Conservation (phyloP, 2,329 filamentous ascomycete species). For the Hypocrella siamensis region DNA sequence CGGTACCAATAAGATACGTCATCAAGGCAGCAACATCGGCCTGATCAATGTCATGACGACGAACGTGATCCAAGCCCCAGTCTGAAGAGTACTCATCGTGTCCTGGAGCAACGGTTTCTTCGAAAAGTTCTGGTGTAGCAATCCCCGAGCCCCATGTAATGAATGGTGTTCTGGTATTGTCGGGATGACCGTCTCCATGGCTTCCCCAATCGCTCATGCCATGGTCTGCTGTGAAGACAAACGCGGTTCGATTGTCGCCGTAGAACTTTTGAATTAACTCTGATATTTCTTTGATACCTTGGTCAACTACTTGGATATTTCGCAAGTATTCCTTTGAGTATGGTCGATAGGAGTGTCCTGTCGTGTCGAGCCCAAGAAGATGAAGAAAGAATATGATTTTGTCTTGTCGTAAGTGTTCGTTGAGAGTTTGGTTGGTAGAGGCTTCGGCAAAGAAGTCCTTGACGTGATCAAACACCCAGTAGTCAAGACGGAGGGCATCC, state of each 20-base stretch:
- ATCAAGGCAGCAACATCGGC: constrained; percentile 91
- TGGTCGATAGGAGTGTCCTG: constrained; percentile 70
- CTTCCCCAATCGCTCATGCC: constrained; percentile 99
- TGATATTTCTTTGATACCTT: constrained; percentile 74
- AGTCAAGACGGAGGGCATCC: constrained; percentile 67
- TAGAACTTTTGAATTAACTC: constrained; percentile 78
- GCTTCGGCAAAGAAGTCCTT: constrained; percentile 75
- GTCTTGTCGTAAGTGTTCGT: constrained; percentile 59
- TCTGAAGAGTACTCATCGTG: constrained; percentile 87
- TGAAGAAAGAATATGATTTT: constrained; percentile 93
- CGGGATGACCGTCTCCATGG: constrained; percentile 91
- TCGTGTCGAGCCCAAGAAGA: constrained; percentile 80
- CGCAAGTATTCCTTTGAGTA: constrained; percentile 92
- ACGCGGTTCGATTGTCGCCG: constrained; percentile 69
- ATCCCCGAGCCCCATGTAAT: constrained; percentile 90
- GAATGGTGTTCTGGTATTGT: constrained; percentile 89
- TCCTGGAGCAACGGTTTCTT: constrained; percentile 48
- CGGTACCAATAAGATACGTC: constrained; percentile 76
- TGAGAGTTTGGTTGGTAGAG: constrained; percentile 58
- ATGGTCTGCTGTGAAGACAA: constrained; percentile 93
- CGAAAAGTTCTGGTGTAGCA: constrained; percentile 49
- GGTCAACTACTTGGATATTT: constrained; percentile 88
- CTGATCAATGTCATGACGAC: constrained; percentile 81
- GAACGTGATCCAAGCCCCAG: constrained; percentile 68
- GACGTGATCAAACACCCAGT: constrained; percentile 92